phyloP scores from a whole-genome alignment of 768 basidiomycete genomes.

The Termitomyces heimii region DNA sequence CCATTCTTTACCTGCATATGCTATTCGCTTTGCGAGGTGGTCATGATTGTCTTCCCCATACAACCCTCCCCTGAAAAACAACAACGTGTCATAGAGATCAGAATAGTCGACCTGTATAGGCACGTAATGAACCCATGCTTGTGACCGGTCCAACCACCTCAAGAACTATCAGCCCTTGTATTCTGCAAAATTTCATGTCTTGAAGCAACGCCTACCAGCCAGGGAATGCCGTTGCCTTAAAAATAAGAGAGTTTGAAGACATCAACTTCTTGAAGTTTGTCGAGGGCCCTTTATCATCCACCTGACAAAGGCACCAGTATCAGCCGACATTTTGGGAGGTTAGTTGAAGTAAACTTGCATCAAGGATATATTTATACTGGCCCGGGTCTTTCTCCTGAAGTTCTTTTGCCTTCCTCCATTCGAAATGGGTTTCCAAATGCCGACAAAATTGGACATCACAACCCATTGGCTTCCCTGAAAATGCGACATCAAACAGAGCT shows the following conservation, averaged over 20 bases:
- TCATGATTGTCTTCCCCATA: constrained; percentile 50
- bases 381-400: constrained; percentile 32
- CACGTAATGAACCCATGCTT: constrained; percentile 68
- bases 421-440: constrained; percentile 37
- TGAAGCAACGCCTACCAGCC: constrained; percentile 45
- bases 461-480: constrained; percentile 34
- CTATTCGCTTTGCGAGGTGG: constrained; percentile 47
- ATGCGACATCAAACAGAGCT: constrained; percentile 50
- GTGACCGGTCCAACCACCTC: constrained; percentile 48
- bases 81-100: constrained; percentile 58
- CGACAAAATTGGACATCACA: constrained; percentile 39
- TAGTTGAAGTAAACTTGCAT: constrained; percentile 26
- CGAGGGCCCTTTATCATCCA: constrained; percentile 61
- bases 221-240: constrained; percentile 63
- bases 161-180: neutral
- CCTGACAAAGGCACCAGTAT: constrained; percentile 17
- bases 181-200: neutral
- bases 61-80: constrained; percentile 59
- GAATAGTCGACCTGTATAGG: constrained; percentile 54
- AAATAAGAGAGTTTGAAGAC: constrained; percentile 50
- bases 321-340: neutral
- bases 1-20: constrained; percentile 44
- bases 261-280: constrained; percentile 56
- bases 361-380: constrained; percentile 52
- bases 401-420: constrained; percentile 35